Evolutionary conservation across 768 basidiomycete genomes (phyloP).

Genomic region (Leccinellum albellum): DNA sequence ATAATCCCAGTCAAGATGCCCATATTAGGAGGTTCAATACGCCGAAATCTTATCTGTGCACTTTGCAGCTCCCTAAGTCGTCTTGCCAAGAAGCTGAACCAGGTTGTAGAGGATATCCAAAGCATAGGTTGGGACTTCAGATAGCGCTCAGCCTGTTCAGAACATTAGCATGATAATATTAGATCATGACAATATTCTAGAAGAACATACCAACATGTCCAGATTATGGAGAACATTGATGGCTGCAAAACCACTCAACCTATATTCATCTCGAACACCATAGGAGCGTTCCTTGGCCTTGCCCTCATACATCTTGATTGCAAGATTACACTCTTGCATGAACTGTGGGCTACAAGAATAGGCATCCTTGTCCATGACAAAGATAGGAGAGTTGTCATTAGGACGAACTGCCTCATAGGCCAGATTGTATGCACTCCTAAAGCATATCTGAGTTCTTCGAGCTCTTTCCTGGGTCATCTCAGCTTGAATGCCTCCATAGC

Average conservation of each 20-base stretch:
- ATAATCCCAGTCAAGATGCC: slow-evolving; percentile 8
- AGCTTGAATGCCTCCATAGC: slow-evolving; percentile 1
- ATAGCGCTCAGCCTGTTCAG: background rate
- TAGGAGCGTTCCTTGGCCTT: slow-evolving; percentile 1
- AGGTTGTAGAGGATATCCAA: background rate
- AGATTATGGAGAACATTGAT: background rate
- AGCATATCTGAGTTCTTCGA: background rate
- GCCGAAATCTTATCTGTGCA: background rate
- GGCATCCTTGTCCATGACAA: background rate
- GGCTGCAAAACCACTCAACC: slow-evolving; percentile 3
- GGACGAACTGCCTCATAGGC: background rate
- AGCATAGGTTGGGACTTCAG: slow-evolving; percentile 1
- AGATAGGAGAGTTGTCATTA: background rate
- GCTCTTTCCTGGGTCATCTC: background rate
- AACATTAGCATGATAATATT: background rate
- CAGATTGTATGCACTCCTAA: slow-evolving; percentile 1
- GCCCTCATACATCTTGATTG: background rate
- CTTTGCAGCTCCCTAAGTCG: background rate
- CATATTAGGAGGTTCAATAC: slow-evolving; percentile 7
- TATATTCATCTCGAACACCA: slow-evolving; percentile 7
- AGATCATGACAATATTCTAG: background rate
- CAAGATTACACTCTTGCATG: background rate
- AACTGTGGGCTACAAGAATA: background rate
- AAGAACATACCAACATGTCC: background rate
- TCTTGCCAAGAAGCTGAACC: slow-evolving; percentile 1